Evolutionary conservation across 2,329 filamentous ascomycete species (phyloP).

Genomic region (Akanthomyces muscarius): DNA sequence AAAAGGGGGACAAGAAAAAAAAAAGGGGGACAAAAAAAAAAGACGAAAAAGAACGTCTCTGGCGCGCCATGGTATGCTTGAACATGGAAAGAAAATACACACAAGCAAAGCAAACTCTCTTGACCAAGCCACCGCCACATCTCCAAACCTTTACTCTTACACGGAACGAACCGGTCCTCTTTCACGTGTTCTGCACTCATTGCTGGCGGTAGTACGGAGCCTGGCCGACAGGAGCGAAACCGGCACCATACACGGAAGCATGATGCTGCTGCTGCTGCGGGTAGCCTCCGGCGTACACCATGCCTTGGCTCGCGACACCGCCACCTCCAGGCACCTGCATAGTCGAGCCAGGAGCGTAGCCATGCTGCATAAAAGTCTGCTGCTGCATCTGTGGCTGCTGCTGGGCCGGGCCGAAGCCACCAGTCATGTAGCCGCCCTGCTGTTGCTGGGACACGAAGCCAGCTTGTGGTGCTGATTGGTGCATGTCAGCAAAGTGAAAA

Average conservation of each 20-base stretch:
- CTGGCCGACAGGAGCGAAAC: background rate
- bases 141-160: no score
- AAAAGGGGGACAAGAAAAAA: no score
- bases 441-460: background rate
- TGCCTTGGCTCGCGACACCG: background rate
- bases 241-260: background rate
- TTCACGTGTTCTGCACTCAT: background rate
- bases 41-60: no score
- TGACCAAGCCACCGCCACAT: no score
- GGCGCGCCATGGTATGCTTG: no score
- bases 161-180: no score
- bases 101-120: no score
- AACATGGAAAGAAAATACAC: no score
- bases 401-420: background rate
- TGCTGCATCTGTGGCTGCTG: background rate
- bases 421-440: background rate
- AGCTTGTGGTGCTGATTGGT: background rate
- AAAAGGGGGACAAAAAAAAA: no score
- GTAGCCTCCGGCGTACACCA: background rate
- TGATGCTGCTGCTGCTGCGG: background rate
- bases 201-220: background rate
- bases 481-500: background rate
- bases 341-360: background rate
- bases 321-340: background rate
- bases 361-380: background rate